Evolutionary conservation across 1,284 basidiomycete genomes (phyloP), one percentile per base, ranked within the genome.

Genomic region (Lignosus rhinocerotis): DNA sequence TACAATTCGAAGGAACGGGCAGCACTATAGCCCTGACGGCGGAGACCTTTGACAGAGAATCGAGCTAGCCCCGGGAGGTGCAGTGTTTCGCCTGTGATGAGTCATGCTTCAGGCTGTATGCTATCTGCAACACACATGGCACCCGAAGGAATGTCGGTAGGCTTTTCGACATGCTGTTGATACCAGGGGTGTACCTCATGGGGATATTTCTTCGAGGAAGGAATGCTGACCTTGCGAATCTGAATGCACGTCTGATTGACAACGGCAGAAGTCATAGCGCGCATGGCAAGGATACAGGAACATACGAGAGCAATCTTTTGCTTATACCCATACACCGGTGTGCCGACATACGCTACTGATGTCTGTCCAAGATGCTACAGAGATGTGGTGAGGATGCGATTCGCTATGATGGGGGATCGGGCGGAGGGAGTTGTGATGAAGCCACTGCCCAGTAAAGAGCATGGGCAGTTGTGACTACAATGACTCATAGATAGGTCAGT

Each of bases 401-500:
- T 43, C 17, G 25, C 25, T 25, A 25, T 25, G 25, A 25, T 25
- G 25, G 25, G 25, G 25, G 25, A 2, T 25, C 25, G 25, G 30
- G 31, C 30, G 12, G 25, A n/a, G 42, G n/a, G 42, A 5, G 42
- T 44, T 25, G 21, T 19, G 42, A 6, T 17, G 11, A 11, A 16
- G 17, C 14, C 36, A n/a, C 5, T 39, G n/a, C 36, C 4, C 11
- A 25, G 36, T 39, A 12, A 39, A 39, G 36, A 39, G n/a, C n/a
- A 39, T 39, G 36, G 36, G 36, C 12, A 11, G 33, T 30, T 12
- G 43, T n/a, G 25, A 46, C 52, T 62, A 57, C 42, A 51, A 32
- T 43, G 33, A 45, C 34, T 42, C 55, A 44, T 43, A 43, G 31
- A 21, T 30, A 57, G 38, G 57, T 66, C 55, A 63, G 61, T 51